Percentiles rank a stretch among this genome's conserved stretches.
These are phyloP conservation scores for Serendipita sp. DNA, from an alignment of 1,284 basidiomycete genomes.

Conservation along the genomic window DNA sequence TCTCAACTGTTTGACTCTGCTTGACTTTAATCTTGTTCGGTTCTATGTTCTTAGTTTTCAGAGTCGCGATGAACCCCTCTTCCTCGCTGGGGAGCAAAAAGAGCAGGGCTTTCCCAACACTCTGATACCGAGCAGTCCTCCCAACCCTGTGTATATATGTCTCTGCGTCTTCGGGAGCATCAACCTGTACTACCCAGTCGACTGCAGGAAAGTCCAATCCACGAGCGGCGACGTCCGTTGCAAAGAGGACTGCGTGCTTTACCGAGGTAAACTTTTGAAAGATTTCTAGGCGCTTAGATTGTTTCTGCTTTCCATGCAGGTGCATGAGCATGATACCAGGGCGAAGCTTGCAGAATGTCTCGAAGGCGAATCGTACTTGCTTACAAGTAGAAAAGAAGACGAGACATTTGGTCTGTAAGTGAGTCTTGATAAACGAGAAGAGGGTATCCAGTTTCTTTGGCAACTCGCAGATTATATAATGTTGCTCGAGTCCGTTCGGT, in stretches of 20 bases:
- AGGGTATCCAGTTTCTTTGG: slow-evolving; percentile 85
- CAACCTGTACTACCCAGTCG: slow-evolving; percentile 96
- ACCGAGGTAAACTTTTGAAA: slow-evolving; percentile 71
- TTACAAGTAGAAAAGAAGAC: slow-evolving; percentile 94
- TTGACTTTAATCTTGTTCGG: slow-evolving; percentile 82
- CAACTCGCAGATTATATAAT: slow-evolving; percentile 75
- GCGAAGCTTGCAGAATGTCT: slow-evolving; percentile 89
- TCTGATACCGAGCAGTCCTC: slow-evolving; percentile 86
- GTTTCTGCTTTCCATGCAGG: slow-evolving; percentile 95
- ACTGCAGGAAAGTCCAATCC: slow-evolving; percentile 95
- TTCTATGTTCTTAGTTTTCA: slow-evolving; percentile 62
- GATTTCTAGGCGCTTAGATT: slow-evolving; percentile 70
- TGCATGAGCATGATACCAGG: slow-evolving; percentile 86
- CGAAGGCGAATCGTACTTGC: slow-evolving; percentile 94
- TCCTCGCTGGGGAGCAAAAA: slow-evolving; percentile 85
- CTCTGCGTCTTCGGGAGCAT: slow-evolving; percentile 95
- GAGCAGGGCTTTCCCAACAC: slow-evolving; percentile 75
- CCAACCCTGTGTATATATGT: slow-evolving; percentile 98
- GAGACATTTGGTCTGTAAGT: slow-evolving; percentile 82
- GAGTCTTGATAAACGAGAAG: slow-evolving; percentile 91
- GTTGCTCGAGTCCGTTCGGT: slow-evolving; percentile 71
- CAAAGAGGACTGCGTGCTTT: slow-evolving; percentile 72
- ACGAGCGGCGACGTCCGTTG: slow-evolving; percentile 95
- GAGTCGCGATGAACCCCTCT: slow-evolving; percentile 65
- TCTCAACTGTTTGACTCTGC: slow-evolving; percentile 74